Evolutionary conservation across 2,329 filamentous ascomycete species (phyloP), one percentile per base, ranked within the genome.

Genomic region (Bretziella fagacearum): DNA sequence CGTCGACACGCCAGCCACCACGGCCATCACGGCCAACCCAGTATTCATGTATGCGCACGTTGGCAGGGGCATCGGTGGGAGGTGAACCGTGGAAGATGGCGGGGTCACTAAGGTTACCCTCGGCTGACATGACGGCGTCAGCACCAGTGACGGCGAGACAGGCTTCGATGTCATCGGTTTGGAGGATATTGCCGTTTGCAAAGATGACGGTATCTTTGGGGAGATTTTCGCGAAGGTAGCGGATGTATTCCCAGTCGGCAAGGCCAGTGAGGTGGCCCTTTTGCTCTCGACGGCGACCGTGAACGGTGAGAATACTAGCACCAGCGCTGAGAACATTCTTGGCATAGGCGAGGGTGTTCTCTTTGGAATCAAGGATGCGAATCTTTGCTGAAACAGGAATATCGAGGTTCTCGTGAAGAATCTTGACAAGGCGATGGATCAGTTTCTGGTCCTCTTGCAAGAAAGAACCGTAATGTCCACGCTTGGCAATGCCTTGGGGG

Each of bases 331-430:
- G 63, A 1, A 96, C 82, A 62, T 84, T 93, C 56, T 78, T 77
- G 10, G 91, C 91, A 61, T 98, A 98, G 37, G 78, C 79, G 53
- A 98, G 65, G 0, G 87, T 95, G 59, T 80, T 77, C 64, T 95
- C 87, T 52, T 72, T 80, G 0, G 82, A 87, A 33, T 95, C 89
- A 3, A 93, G 69, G 17, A 96, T 79, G 6, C 91, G 74, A 56
- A 98, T 93, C 65, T 98, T 98, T 22, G 89, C 91, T 2, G 91
- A 96, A 11, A 98, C 79, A 0, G 91, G 91, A 0, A 98, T 67
- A 2, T 79, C 64, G 2, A 98, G 70, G 48, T 85, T 73, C 33
- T 72, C 71, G 58, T 95, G 84, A 39, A 96, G 66, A n/a, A 67
- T 84, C 55, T 80, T 79, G 57, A 98, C 84, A 58, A 98, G 68